phyloP scores from a whole-genome alignment of 257 asterid species.

The Jacaranda copaia region DNA sequence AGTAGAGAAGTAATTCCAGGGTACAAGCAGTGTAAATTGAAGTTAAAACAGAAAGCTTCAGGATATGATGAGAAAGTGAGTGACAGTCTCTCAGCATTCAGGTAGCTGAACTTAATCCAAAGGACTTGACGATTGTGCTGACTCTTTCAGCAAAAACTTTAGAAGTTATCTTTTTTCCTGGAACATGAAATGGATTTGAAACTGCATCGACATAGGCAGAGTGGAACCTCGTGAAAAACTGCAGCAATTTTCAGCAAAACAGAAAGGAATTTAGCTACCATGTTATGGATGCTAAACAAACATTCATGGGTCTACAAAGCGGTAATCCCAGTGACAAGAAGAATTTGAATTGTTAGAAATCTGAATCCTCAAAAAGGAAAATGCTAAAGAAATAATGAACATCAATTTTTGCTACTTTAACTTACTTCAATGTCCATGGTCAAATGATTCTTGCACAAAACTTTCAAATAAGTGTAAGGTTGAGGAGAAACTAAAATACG shows the following conservation, averaged over 20 bases:
- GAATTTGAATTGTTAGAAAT: not conserved
- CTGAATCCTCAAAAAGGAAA: not conserved
- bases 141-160: slow-evolving; percentile 84
- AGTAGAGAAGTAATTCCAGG: not conserved
- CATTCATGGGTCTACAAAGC: not conserved
- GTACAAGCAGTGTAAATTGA: slow-evolving; percentile 14
- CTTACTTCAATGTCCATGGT: not conserved
- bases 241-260: slow-evolving; percentile 40
- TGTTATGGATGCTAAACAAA: not conserved
- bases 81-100: slow-evolving; percentile 37
- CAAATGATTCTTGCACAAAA: slow-evolving; percentile 6
- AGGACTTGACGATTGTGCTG: slow-evolving; percentile 78
- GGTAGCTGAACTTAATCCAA: slow-evolving; percentile 69
- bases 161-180: slow-evolving; percentile 93
- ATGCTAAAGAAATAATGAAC: not conserved
- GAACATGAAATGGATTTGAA: slow-evolving; percentile 96
- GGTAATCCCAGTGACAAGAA: not conserved
- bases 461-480: not conserved
- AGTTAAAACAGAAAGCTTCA: slow-evolving; percentile 12
- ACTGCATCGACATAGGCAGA: slow-evolving; percentile 97
- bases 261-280: slow-evolving; percentile 31
- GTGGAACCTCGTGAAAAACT: slow-evolving; percentile 94
- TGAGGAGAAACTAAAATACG: slow-evolving; percentile 17
- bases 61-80: not conserved
- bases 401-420: not conserved